phyloP scores from a whole-genome alignment of 2,329 filamentous ascomycete genomes.

The Monilinia fructigena region DNA sequence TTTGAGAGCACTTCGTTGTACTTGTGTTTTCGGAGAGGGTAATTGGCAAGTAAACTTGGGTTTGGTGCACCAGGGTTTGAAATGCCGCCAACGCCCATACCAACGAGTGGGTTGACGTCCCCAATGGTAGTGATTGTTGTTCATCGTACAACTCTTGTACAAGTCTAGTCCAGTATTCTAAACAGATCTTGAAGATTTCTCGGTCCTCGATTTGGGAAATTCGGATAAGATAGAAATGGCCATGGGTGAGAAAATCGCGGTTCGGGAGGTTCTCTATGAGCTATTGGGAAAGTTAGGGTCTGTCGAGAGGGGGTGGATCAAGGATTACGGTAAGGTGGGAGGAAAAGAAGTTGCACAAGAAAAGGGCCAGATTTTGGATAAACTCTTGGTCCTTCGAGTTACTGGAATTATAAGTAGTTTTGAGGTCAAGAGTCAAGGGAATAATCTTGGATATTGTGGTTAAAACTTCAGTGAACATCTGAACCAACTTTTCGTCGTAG shows the following conservation, averaged over 20 bases:
- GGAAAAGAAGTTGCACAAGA: slow-evolving; percentile 95
- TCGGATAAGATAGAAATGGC: slow-evolving; percentile 95
- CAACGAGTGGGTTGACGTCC: slow-evolving; percentile 85
- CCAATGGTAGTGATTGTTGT: slow-evolving; percentile 93
- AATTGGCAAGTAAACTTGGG: slow-evolving; percentile 79
- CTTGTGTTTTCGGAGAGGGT: slow-evolving; percentile 95
- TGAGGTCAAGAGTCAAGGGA: slow-evolving; percentile 84
- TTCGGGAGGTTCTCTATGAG: slow-evolving; percentile 96
- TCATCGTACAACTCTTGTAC: slow-evolving; percentile 98
- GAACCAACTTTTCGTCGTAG: slow-evolving; percentile 92
- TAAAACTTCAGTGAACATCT: slow-evolving; percentile 97
- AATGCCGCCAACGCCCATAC: slow-evolving; percentile 68
- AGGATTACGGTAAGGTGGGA: slow-evolving; percentile 75
- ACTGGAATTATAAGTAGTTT: slow-evolving; percentile 85
- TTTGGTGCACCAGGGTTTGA: slow-evolving; percentile 82
- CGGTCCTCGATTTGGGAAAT: slow-evolving; percentile 98
- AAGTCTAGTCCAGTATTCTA: slow-evolving; percentile 98
- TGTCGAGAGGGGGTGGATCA: slow-evolving; percentile 1
- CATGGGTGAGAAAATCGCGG: slow-evolving; percentile 89
- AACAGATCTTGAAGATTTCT: slow-evolving; percentile 98
- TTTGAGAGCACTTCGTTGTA: slow-evolving; percentile 94
- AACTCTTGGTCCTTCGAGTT: slow-evolving; percentile 96
- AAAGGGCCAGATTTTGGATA: slow-evolving; percentile 92
- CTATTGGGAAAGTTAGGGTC: slow-evolving; percentile 45
- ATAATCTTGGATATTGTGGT: slow-evolving; percentile 93